phyloP scores from a whole-genome alignment of 2,329 filamentous ascomycete species.

The Xylariaceae sp. region DNA sequence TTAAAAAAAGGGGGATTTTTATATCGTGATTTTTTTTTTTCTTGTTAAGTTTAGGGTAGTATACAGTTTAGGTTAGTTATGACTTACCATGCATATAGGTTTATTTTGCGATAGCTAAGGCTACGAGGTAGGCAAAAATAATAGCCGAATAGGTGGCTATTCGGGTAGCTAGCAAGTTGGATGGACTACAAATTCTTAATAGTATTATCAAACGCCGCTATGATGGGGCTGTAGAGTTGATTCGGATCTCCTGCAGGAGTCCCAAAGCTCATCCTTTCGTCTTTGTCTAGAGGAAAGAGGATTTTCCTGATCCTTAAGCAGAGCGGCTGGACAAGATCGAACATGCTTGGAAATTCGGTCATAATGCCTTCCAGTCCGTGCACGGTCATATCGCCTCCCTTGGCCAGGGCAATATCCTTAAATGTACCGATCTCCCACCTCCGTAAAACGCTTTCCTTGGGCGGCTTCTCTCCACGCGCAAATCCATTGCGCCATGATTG shows the following conservation, averaged over 20 bases:
- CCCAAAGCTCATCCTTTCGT: conserved; percentile 4
- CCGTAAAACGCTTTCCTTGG: not conserved
- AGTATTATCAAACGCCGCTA: conserved; percentile 6
- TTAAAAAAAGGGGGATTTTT: too few relatives aligned
- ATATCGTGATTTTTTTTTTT: too few relatives aligned
- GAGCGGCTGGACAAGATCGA: conserved; percentile 9
- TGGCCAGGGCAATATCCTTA: not conserved
- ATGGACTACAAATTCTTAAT: conserved; percentile 1
- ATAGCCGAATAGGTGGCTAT: too few relatives aligned
- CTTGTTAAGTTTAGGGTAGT: too few relatives aligned
- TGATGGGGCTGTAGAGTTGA: conserved; percentile 15
- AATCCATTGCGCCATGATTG: conserved; percentile 16
- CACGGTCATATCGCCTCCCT: conserved; percentile 11
- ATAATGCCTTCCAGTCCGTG: conserved; percentile 1
- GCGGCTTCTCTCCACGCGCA: not conserved
- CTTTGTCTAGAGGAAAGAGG: conserved; percentile 4
- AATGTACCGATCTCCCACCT: conserved; percentile 4
- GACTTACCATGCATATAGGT: too few relatives aligned
- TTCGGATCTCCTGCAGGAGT: conserved; percentile 3
- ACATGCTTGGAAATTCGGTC: conserved; percentile 3
- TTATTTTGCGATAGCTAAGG: too few relatives aligned
- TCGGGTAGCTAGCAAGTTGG: too few relatives aligned
- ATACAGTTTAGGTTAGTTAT: too few relatives aligned
- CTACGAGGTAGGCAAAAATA: too few relatives aligned
- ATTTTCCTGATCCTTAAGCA: conserved; percentile 8